A percentile compares a stretch with the other conserved stretches of the same genome.
Conservation (phyloP, 805 yeast genomes). For the Starmerella lactis-condensi region DNA sequence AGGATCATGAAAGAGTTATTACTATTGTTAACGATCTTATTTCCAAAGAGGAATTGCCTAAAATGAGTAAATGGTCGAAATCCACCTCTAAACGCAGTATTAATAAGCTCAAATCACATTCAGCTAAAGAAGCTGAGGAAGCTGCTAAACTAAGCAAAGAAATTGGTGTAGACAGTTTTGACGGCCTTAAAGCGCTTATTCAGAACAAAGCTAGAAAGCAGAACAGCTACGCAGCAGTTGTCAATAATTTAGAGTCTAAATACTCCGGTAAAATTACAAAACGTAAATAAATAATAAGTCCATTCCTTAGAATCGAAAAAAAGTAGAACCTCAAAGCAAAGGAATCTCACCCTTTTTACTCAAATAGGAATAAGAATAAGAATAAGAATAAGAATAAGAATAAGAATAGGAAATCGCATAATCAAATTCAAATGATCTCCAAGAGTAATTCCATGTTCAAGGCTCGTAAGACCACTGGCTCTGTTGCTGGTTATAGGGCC, state of each 20-base stretch:
- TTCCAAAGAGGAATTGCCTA: constrained; percentile 24
- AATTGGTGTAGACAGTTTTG: constrained; percentile 23
- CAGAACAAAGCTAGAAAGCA: constrained; percentile 18
- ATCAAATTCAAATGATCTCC: too few relatives aligned
- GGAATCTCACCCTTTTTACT: too few relatives aligned
- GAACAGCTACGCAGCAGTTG: constrained; percentile 6
- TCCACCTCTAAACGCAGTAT: constrained; percentile 33
- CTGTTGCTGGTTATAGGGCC: too few relatives aligned
- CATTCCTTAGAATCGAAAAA: not conserved
- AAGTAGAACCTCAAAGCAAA: too few relatives aligned
- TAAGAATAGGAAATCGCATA: too few relatives aligned
- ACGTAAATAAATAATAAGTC: not conserved
- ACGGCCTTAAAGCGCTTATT: constrained; percentile 24
- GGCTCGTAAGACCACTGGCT: too few relatives aligned
- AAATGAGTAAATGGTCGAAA: constrained; percentile 30
- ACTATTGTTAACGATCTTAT: constrained; percentile 32
- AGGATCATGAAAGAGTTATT: constrained; percentile 45
- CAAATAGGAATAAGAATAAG: too few relatives aligned
- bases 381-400: too few relatives aligned
- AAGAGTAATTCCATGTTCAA: too few relatives aligned
- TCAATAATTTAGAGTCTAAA: constrained; percentile 11
- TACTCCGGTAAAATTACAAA: constrained; percentile 5
- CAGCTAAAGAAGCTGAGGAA: constrained; percentile 26
- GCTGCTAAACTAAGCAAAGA: constrained; percentile 44
- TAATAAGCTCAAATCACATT: constrained; percentile 28